Conservation (phyloP, 2,329 filamentous ascomycete species). For the Colletotrichum gigasporum region DNA sequence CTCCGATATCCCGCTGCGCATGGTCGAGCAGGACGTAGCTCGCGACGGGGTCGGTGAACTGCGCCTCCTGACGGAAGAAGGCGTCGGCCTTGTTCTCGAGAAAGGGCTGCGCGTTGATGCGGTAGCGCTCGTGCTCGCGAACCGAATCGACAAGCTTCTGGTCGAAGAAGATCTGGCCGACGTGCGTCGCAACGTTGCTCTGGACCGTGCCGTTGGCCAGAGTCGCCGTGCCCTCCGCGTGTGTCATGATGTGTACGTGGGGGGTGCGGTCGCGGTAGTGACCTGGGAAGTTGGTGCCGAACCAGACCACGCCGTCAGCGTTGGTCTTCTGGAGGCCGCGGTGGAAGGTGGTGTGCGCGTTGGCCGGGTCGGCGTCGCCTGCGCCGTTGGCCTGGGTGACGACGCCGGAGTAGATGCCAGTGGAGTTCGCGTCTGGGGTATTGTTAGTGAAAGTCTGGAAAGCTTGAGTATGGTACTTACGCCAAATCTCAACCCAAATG, state of each 20-base stretch:
- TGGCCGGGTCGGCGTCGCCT: not conserved
- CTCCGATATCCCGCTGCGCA: slow-evolving; percentile 42
- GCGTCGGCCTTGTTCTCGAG: slow-evolving; percentile 64
- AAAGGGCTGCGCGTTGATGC: slow-evolving; percentile 52
- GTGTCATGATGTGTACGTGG: slow-evolving; percentile 57
- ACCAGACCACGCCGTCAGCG: slow-evolving; percentile 40
- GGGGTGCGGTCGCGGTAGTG: slow-evolving; percentile 55
- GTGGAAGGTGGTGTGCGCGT: slow-evolving; percentile 8
- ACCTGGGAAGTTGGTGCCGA: slow-evolving; percentile 54
- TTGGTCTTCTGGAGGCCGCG: slow-evolving; percentile 34
- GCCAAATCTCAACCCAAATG: slow-evolving; percentile 22
- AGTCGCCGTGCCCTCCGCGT: slow-evolving; percentile 42
- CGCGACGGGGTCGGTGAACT: slow-evolving; percentile 64
- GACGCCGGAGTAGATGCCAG: slow-evolving; percentile 25
- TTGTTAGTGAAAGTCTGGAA: not conserved
- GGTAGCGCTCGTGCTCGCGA: slow-evolving; percentile 57
- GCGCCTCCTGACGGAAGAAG: slow-evolving; percentile 58
- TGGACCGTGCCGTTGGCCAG: slow-evolving; percentile 19
- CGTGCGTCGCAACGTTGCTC: slow-evolving; percentile 42
- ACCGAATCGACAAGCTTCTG: slow-evolving; percentile 42
- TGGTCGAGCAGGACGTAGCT: slow-evolving; percentile 67
- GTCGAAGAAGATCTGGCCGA: slow-evolving; percentile 17
- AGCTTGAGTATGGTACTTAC: not conserved
- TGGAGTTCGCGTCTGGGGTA: slow-evolving; percentile 23
- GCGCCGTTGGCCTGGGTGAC: slow-evolving; percentile 7